Percentiles rank a stretch among this genome's conserved stretches.
phyloP scores from a whole-genome alignment of 352 stramenopile species.

The Phytophthora boehmeriae region DNA sequence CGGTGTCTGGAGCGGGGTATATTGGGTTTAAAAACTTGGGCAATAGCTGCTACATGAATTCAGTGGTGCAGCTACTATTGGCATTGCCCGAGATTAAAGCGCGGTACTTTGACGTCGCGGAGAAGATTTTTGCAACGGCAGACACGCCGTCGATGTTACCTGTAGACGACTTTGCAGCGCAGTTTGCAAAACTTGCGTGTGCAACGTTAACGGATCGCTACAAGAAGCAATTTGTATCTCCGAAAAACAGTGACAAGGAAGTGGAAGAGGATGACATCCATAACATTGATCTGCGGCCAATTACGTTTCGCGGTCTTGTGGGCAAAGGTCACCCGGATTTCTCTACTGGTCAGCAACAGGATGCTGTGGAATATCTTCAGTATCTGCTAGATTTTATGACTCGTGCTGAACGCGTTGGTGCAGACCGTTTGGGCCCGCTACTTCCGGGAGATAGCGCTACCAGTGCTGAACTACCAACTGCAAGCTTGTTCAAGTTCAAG shows the following conservation, averaged over 20 bases:
- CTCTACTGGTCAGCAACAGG: conserved; percentile 97
- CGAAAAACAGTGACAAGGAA: conserved; percentile 25
- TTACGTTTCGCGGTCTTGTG: conserved; percentile 96
- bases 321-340: conserved; percentile 96
- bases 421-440: conserved; percentile 56
- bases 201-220: conserved; percentile 91
- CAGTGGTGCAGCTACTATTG: conserved; percentile 95
- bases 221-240: conserved; percentile 50
- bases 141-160: conserved; percentile 29
- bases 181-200: conserved; percentile 93
- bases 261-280: conserved; percentile 48
- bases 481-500: conserved; percentile 94
- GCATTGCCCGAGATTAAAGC: conserved; percentile 75
- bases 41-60: conserved; percentile 99
- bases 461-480: conserved; percentile 60
- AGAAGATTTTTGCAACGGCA: conserved; percentile 66
- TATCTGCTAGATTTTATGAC: conserved; percentile 95
- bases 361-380: conserved; percentile 98
- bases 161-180: conserved; percentile 87
- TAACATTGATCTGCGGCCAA: conserved; percentile 55
- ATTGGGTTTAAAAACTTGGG: conserved; percentile 99
- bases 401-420: conserved; percentile 71
- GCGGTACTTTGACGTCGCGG: conserved; percentile 66
- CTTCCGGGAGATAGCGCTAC: conserved; percentile 38
- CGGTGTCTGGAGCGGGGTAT: conserved; percentile 90